Percentiles rank a stretch among this genome's conserved stretches.
Evolutionary conservation across 108 stramenopile genomes (phyloP).

Genomic region (Aurantiochytrium sp.): DNA sequence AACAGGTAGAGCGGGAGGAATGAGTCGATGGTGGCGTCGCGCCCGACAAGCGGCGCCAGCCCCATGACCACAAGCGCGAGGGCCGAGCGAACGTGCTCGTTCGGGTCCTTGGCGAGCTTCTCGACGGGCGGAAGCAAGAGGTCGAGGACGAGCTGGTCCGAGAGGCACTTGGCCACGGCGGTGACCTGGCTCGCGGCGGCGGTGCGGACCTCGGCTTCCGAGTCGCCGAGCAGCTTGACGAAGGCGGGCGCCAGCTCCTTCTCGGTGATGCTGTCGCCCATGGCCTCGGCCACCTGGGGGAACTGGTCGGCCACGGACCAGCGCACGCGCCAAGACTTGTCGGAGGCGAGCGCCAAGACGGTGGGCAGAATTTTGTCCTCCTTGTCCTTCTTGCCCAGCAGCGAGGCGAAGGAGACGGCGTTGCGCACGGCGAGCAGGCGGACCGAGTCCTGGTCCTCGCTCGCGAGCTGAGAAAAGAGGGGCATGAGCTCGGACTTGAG

Average conservation of each 20-base stretch:
- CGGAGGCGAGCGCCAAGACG: not conserved
- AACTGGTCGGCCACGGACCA: slow-evolving; percentile 28
- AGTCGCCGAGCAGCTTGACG: slow-evolving; percentile 78
- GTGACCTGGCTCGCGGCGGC: slow-evolving; percentile 81
- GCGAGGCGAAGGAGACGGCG: slow-evolving; percentile 73
- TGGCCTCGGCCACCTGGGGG: not conserved
- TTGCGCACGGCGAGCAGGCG: slow-evolving; percentile 84
- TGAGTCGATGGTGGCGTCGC: slow-evolving; percentile 74
- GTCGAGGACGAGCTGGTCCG: not conserved
- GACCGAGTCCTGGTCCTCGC: slow-evolving; percentile 90
- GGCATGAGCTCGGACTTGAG: slow-evolving; percentile 63
- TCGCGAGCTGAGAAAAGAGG: slow-evolving; percentile 71
- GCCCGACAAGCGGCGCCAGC: slow-evolving; percentile 79
- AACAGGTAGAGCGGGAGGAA: slow-evolving; percentile 88
- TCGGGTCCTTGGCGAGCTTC: slow-evolving; percentile 45
- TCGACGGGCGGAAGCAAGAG: slow-evolving; percentile 41
- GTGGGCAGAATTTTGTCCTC: slow-evolving; percentile 29
- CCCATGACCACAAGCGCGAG: slow-evolving; percentile 87
- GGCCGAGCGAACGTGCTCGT: slow-evolving; percentile 67
- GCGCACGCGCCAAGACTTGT: slow-evolving; percentile 39
- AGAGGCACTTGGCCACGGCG: slow-evolving; percentile 56
- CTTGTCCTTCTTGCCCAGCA: slow-evolving; percentile 54
- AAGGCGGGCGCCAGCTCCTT: slow-evolving; percentile 66
- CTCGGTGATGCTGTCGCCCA: not conserved
- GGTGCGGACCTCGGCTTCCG: slow-evolving; percentile 87